Evolutionary conservation across 2,329 filamentous ascomycete species (phyloP), one percentile per base, ranked within the genome.

Genomic region (Fusarium penzigii): DNA sequence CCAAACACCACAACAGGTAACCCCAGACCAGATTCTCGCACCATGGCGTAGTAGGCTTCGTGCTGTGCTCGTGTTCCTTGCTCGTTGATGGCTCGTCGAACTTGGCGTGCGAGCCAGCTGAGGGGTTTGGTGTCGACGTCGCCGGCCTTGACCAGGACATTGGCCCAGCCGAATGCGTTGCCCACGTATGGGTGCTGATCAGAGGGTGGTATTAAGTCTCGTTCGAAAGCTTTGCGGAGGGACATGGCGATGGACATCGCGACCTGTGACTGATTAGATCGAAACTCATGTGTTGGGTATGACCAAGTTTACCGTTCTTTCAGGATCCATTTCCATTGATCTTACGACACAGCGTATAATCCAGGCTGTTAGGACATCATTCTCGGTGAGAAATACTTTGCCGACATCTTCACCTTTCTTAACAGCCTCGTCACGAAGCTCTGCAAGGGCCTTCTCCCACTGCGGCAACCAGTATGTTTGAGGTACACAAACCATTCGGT

Each of bases 371-470:
- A 57, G 16, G 0, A 57, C 16, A 10, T 58, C 56, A 6, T 50
- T 57, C 11, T 58, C 56, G 1, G 56, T 58, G 2, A 58, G 7
- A 13, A 42, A 57, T 3, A 55, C 49, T 3, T 46, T 55, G n/a
- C 42, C 43, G 0, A 41, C 32, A 2, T 58, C 36, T 1, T 50
- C 14, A 0, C 49, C 46, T 1, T 51, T 48, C 8, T 42, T 16
- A 1, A 13, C 10, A 0, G 39, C 16, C 1, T 57, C 39, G 1
- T 39, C 39, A 3, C 42, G 16, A 2, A 57, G n/a, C 9, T 56
- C 51, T 1, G 11, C 5, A 1, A 46, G 29, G 14, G 54, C n/a
- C 29, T 44, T 14, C 20, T 55, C 14, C 20, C 38, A 17, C 36
- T 55, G 49, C 8, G 46, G 29, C 17, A 36, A 45, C 52, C 49